Base-by-base conservation (phyloP, 148 eudicot genomes). In the Cornus controversa region DNA sequence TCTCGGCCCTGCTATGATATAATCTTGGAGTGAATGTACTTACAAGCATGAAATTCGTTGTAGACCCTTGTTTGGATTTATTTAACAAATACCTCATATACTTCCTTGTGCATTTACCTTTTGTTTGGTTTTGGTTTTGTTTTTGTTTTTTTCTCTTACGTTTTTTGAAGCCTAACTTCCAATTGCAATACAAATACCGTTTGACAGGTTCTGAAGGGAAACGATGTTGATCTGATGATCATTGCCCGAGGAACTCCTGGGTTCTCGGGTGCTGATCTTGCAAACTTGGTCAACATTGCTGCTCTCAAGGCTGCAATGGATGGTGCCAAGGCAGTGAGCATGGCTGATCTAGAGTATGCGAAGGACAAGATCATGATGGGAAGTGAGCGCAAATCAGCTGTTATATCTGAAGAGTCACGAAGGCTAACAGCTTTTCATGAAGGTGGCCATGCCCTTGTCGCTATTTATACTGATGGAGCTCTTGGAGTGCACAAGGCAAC, bases 261-360 rank as follows among this genome's bases (percentile, higher is more conserved):
- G 8, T 93, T 93, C 66, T 91, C 98, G 0, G 96, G 98, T 47
- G 96, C 96, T 20, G 98, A 91, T 68, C 96, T 90, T 29, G 98
- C 98, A 29, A 91, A 91, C 78, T 71, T 91, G 77, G 90, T 91
- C 29, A 93, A 93, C 67, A 68, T 90, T 40, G 97, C 92, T 3
- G 96, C 98, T 37, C 80, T 93, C 10, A 93, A 89, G 80, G 96
- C 98, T 16, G 96, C 96, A 1, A 93, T 93, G 93, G 97, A 93
- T 34, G 96, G 98, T 63, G 87, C 94, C 29, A 93, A 87, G 79
- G 85, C 91, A 6, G 96, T 93, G 70, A 84, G 80, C 75, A 87
- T 93, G 96, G 71, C 79, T 29, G 93, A 91, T 72, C 82, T 91
- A 5, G 98, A 93, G 80, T 77, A 83, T 70, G 98, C 96, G 6